Conservation (phyloP, 768 basidiomycete species). For the Russula lepida region DNA sequence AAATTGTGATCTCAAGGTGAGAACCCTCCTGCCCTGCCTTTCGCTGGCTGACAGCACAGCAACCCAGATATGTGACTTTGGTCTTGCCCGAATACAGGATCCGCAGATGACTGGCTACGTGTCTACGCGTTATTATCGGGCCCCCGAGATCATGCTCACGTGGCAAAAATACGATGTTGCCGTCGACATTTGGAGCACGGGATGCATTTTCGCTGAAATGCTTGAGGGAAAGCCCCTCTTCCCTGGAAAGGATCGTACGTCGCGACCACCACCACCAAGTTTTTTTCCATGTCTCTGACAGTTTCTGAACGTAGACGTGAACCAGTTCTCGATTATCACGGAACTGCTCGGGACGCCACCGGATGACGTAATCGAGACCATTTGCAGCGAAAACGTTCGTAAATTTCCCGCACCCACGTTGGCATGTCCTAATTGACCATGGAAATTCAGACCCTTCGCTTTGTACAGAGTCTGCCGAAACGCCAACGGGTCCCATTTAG, state of each 20-base stretch:
- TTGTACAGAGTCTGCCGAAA: constrained; percentile 97
- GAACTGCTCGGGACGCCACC: constrained; percentile 97
- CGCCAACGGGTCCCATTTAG: constrained; percentile 91
- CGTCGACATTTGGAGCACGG: constrained; percentile 99
- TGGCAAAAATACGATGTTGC: constrained; percentile 99
- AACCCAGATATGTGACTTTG: constrained; percentile 92
- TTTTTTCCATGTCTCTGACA: constrained; percentile 4
- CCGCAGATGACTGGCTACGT: constrained; percentile 99
- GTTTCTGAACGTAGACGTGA: constrained; percentile 63
- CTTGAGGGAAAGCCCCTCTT: constrained; percentile 96
- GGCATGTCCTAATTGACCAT: not conserved
- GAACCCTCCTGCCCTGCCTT: constrained; percentile 19
- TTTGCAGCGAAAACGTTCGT: constrained; percentile 92
- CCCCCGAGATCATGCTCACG: constrained; percentile 99
- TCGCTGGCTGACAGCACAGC: constrained; percentile 1
- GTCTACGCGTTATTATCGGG: constrained; percentile 97
- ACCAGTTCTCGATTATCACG: constrained; percentile 99
- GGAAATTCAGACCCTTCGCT: constrained; percentile 74
- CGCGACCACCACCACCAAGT: constrained; percentile 3
- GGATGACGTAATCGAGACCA: constrained; percentile 99
- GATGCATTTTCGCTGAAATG: constrained; percentile 99
- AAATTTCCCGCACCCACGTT: not conserved
- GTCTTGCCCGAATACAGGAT: constrained; percentile 95
- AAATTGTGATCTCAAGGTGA: constrained; percentile 95
- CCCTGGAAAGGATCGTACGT: constrained; percentile 98